These are phyloP conservation scores for Coffea canephora DNA, from an alignment of 257 asterid genomes.

Conservation along the genomic window DNA sequence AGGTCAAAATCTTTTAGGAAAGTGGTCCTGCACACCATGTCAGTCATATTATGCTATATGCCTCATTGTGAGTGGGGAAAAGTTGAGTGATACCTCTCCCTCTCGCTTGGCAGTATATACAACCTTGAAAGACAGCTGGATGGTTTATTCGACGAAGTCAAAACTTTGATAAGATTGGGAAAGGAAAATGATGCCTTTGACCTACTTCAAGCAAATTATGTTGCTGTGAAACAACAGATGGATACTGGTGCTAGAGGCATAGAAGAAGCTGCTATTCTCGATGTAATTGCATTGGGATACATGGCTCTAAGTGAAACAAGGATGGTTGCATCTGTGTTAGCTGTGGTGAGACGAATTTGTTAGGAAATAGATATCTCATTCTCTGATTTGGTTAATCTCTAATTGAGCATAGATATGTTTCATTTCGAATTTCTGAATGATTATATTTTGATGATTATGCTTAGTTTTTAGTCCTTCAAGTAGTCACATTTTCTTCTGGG, in stretches of 20 bases:
- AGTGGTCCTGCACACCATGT: no score
- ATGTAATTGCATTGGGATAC: constrained; percentile 79
- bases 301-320: constrained; percentile 64
- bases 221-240: constrained; percentile 65
- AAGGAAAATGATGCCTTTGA: constrained; percentile 64
- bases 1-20: background rate
- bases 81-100: constrained; percentile 29
- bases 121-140: constrained; percentile 67
- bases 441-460: background rate
- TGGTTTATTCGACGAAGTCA: constrained; percentile 66
- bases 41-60: background rate
- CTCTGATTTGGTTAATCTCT: background rate
- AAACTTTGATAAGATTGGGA: constrained; percentile 57
- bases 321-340: constrained; percentile 53
- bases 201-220: constrained; percentile 79
- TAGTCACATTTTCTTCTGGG: background rate
- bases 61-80: constrained; percentile 19
- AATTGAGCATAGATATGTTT: background rate
- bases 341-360: constrained; percentile 52
- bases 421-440: background rate
- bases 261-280: constrained; percentile 88
- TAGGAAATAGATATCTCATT: constrained; percentile 12
- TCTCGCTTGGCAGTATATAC: constrained; percentile 29
- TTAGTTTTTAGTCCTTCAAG: background rate
- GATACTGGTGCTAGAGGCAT: constrained; percentile 61